Conservation (phyloP, 1,139 yeast genomes). For the Candida pseudoviswanathii region DNA sequence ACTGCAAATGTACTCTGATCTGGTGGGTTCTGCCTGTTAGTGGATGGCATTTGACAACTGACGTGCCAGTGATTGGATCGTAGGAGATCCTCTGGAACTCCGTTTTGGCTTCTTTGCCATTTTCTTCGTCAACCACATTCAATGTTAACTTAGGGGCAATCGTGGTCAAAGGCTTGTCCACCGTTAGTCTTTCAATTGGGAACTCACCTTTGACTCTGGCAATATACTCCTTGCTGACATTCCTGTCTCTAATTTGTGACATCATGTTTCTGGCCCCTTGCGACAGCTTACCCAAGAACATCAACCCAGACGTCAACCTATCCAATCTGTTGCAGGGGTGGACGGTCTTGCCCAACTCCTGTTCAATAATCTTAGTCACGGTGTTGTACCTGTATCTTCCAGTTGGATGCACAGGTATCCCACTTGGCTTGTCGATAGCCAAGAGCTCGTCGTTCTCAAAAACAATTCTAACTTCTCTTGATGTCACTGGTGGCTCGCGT, state of each 20-base stretch:
- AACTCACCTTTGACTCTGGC: constrained; percentile 89
- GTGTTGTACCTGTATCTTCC: constrained; percentile 90
- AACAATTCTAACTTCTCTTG: constrained; percentile 70
- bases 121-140: constrained; percentile 61
- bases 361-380: constrained; percentile 77
- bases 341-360: constrained; percentile 61
- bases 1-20: constrained; percentile 88
- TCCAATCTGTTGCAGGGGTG: constrained; percentile 94
- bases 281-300: constrained; percentile 87
- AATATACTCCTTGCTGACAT: constrained; percentile 78
- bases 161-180: constrained; percentile 71
- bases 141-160: constrained; percentile 79
- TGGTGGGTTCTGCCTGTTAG: constrained; percentile 94
- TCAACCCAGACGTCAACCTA: constrained; percentile 88
- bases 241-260: constrained; percentile 71
- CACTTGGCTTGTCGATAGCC: constrained; percentile 92
- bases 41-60: constrained; percentile 84
- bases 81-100: constrained; percentile 58
- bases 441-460: constrained; percentile 77
- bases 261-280: constrained; percentile 80
- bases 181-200: constrained; percentile 52
- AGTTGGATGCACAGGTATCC: constrained; percentile 96
- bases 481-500: constrained; percentile 88
- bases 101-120: constrained; percentile 69
- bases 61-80: constrained; percentile 56